These are phyloP conservation scores for Fraxinus quadrangulata DNA, from an alignment of 257 asterid genomes.

Conservation along the genomic window DNA sequence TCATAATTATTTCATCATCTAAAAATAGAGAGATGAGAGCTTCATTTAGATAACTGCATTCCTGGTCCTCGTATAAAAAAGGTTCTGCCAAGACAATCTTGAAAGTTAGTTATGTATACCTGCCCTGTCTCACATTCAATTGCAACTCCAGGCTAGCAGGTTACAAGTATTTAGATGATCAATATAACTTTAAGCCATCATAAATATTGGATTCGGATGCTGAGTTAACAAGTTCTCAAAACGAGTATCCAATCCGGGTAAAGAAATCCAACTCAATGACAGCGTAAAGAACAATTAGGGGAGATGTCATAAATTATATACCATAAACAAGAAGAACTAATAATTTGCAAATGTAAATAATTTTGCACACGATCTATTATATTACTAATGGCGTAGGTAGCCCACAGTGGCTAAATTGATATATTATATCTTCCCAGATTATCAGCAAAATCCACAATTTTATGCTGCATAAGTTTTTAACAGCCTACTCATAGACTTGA, in stretches of 20 bases:
- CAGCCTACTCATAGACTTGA: too few relatives aligned
- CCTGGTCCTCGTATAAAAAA: constrained; percentile 91
- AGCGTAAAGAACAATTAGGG: neutral
- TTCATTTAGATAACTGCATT: constrained; percentile 55
- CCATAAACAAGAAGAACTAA: constrained; percentile 1
- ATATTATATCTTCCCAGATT: too few relatives aligned
- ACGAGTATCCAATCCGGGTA: too few relatives aligned
- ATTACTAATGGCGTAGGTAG: too few relatives aligned
- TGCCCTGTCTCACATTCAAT: constrained; percentile 88
- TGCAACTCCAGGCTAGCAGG: constrained; percentile 72
- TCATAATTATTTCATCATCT: neutral
- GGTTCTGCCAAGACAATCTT: constrained; percentile 74
- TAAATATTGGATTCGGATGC: neutral
- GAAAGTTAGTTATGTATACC: constrained; percentile 76
- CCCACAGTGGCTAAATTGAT: too few relatives aligned
- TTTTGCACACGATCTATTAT: too few relatives aligned
- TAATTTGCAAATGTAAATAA: neutral
- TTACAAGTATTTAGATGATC: constrained; percentile 13
- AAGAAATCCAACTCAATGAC: neutral
- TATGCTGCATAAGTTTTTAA: too few relatives aligned
- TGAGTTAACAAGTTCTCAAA: too few relatives aligned
- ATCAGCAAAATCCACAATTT: too few relatives aligned
- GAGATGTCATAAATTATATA: neutral
- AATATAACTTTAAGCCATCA: neutral
- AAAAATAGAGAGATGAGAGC: constrained; percentile 17